Percentiles rank a stretch among this genome's conserved stretches.
Conservation (phyloP, 257 asterid genomes). For the Forsythia viridissima region DNA sequence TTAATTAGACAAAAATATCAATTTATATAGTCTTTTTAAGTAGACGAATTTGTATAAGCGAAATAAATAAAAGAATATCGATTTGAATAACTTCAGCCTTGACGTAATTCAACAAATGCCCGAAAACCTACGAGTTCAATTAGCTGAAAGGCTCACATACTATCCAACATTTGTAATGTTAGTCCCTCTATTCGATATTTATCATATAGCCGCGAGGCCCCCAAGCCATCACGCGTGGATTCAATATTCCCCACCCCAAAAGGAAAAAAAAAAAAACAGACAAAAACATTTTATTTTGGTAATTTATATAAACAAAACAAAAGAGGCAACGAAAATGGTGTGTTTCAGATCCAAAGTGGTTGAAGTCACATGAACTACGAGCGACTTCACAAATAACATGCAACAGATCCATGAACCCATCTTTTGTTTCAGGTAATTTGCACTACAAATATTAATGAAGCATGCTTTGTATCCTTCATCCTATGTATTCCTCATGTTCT, state of each 20-base stretch:
- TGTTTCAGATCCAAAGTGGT: conserved; percentile 29
- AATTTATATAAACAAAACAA: neutral
- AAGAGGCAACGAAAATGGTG: neutral
- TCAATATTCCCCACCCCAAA: neutral
- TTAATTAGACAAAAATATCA: too few relatives aligned
- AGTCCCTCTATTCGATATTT: too few relatives aligned
- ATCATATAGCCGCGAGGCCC: neutral
- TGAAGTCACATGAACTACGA: conserved; percentile 38
- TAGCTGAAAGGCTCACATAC: too few relatives aligned
- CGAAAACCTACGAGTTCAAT: too few relatives aligned
- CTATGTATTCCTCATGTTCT: conserved; percentile 20
- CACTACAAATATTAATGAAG: neutral
- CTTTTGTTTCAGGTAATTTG: conserved; percentile 19
- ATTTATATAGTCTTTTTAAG: too few relatives aligned
- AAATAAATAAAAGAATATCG: neutral
- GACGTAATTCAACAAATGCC: too few relatives aligned
- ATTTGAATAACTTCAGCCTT: neutral
- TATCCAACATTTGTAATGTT: too few relatives aligned
- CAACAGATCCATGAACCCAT: conserved; percentile 27
- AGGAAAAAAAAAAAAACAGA: neutral
- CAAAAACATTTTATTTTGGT: neutral
- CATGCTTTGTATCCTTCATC: neutral
- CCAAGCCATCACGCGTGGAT: neutral
- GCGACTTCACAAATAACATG: conserved; percentile 17
- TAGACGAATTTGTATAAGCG: too few relatives aligned